Percentiles rank a stretch among this genome's conserved stretches.
Conservation (phyloP, 176 grass and related monocot genomes). For the Typha latifolia region DNA sequence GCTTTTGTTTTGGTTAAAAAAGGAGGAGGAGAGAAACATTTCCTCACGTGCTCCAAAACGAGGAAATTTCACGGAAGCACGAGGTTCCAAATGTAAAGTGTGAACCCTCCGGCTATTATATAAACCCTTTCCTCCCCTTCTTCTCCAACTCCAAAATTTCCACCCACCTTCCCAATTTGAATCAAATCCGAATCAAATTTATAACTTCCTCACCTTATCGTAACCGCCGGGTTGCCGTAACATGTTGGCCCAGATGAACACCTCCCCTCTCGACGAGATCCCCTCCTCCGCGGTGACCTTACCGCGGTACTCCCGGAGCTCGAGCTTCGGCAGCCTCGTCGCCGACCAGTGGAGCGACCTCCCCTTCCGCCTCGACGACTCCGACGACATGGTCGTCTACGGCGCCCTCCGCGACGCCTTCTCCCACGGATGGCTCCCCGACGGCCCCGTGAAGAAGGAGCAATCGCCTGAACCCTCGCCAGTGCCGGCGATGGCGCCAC, state of each 20-base stretch:
- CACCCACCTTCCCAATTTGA: background rate
- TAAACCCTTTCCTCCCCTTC: conserved; percentile 9
- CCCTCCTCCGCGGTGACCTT: background rate
- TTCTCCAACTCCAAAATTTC: conserved; percentile 27
- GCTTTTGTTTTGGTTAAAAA: background rate
- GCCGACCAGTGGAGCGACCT: conserved; percentile 55
- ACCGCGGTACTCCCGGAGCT: conserved; percentile 12
- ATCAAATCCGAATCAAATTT: conserved; percentile 1
- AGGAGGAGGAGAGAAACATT: background rate
- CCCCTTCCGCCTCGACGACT: conserved; percentile 69
- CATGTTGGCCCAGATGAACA: conserved; percentile 4
- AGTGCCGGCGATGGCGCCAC: conserved; percentile 12
- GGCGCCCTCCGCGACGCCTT: conserved; percentile 59
- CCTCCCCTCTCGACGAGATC: conserved; percentile 40
- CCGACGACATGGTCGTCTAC: conserved; percentile 90
- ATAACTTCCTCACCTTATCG: background rate
- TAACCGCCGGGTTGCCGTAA: conserved; percentile 21
- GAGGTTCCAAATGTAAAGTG: background rate
- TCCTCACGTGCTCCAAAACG: conserved; percentile 29
- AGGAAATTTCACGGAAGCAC: conserved; percentile 64
- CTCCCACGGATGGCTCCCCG: conserved; percentile 59
- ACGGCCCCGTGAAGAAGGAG: conserved; percentile 46
- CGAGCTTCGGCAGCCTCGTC: conserved; percentile 74
- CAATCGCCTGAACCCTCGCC: conserved; percentile 15
- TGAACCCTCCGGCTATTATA: conserved; percentile 18